Conservation (phyloP, 768 basidiomycete genomes). For the Filobasidium floriforme region DNA sequence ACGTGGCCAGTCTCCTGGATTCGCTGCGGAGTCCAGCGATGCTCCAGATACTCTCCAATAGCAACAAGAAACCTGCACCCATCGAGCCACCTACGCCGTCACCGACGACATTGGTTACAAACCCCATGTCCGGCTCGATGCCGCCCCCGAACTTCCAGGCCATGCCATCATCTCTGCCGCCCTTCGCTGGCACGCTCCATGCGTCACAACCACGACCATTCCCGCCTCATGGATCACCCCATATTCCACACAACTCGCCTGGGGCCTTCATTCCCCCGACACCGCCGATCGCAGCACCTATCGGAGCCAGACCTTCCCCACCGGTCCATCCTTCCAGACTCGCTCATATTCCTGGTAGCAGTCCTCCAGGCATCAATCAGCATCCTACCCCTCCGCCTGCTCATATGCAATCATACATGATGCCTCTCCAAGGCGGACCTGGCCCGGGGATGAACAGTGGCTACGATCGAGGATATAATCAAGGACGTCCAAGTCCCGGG, state of each 20-base stretch:
- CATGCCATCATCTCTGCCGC: neutral
- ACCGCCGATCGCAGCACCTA: neutral
- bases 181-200: neutral
- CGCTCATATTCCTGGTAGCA: neutral
- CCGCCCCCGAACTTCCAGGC: no score
- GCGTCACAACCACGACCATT: neutral
- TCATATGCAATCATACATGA: neutral
- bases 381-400: neutral
- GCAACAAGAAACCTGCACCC: neutral
- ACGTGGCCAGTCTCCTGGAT: neutral
- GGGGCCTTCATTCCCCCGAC: neutral
- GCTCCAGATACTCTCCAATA: neutral
- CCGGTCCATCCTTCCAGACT: conserved; percentile 8
- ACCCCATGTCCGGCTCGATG: no score
- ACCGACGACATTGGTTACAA: no score
- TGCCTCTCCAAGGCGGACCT: neutral
- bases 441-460: neutral
- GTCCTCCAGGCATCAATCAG: neutral
- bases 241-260: neutral
- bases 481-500: neutral
- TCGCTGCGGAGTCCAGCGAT: neutral
- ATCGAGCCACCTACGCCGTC: neutral
- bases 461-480: neutral
- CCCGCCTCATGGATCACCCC: conserved; percentile 1
- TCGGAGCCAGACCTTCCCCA: conserved; percentile 1